Base-by-base conservation (phyloP, 345 rosid genomes). In the Acer saccharum region DNA sequence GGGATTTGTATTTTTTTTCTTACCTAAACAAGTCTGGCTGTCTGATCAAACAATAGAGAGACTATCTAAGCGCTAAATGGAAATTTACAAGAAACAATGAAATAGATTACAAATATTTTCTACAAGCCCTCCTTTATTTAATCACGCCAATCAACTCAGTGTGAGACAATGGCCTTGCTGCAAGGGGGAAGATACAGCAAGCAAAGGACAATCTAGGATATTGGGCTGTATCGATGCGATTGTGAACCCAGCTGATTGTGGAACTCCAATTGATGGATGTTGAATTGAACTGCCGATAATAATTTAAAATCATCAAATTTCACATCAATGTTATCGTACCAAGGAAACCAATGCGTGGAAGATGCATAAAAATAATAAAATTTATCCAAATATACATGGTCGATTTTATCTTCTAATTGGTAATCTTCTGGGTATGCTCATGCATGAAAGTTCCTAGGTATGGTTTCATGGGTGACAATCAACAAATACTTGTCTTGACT, bases 211-310 rank as follows among this genome's bases (percentile, higher is more conserved):
- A 76, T 90, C 94, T 74, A 90, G 76, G 65, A 88, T 75, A 69
- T 90, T 89, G n/a, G 93, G 92, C 77, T 91, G 98, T 79, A 87
- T 76, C 10, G 95, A 89, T 54, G 87, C 58, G 7, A 89, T 87
- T 35, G 90, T 67, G 66, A 87, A 87, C 60, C 95, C 97, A 17
- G 88, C 82, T 55, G 95, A 85, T 73, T 88, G 97, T 11, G 91
- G 81, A 55, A 87, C 92, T 81, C 93, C 98, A 1, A 83, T 83
- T 13, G 93, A 74, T 48, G 88, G 85, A 78, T 84, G 94, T 83
- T 89, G 94, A 69, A 93, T 87, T 18, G 97, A 87, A 74, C 96
- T 90, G 90, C 84, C 78, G 76, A 71, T 46, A 8, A 65, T 25
- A 60, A 58, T 44, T 44, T 25, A 35, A 48, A n/a, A 20, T 5